phyloP scores from a whole-genome alignment of 192 early-diverging fungal genomes.

The Obelidium mucronatum region DNA sequence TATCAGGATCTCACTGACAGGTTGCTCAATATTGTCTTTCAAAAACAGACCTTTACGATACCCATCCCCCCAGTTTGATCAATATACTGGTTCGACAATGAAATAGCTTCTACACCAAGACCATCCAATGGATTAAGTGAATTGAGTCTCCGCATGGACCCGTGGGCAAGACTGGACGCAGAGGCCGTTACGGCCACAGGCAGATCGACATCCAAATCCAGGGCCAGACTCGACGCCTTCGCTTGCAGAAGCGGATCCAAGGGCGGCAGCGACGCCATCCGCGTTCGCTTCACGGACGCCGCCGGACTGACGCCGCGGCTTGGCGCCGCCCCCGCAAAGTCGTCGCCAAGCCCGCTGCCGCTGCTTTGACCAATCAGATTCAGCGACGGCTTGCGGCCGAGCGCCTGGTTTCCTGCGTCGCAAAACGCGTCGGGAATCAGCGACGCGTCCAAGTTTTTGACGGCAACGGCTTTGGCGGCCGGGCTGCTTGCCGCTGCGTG shows the following conservation, averaged over 20 bases:
- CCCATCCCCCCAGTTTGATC: slow-evolving; percentile 13
- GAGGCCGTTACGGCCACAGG: background rate
- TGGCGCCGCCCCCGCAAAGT: background rate
- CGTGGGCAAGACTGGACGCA: background rate
- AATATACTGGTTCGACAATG: background rate
- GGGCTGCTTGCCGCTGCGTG: no score
- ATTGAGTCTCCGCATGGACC: background rate
- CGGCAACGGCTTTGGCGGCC: no score
- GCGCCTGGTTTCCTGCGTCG: no score
- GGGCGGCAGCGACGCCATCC: background rate
- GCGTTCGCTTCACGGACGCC: background rate
- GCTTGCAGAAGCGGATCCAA: background rate
- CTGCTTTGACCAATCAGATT: no score
- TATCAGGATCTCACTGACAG: no score
- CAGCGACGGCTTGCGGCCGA: no score
- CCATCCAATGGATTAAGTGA: background rate
- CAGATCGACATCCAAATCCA: background rate
- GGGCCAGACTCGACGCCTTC: background rate
- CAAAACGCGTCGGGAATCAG: no score
- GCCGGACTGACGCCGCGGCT: background rate
- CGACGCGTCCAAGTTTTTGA: no score
- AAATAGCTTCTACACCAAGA: background rate
- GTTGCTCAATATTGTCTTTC: no score
- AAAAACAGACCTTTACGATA: background rate
- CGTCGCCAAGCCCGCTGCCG: slow-evolving; percentile 4